phyloP scores from a whole-genome alignment of 352 stramenopile species.

The Achlya hypogyna region DNA sequence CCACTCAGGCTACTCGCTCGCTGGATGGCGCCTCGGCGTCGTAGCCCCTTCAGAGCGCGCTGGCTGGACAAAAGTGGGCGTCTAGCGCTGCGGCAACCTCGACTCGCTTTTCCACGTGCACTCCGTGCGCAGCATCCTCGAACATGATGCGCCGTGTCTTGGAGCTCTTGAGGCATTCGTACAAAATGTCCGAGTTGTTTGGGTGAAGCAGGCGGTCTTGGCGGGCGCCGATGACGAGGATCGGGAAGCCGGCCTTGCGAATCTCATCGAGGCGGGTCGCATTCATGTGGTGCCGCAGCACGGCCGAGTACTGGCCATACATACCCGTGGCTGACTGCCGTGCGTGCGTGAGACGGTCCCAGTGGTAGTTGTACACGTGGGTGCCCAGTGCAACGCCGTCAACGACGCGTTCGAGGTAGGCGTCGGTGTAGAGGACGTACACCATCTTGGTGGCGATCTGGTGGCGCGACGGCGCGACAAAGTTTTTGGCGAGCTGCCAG shows the following conservation, averaged over 20 bases:
- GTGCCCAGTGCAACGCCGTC: neutral
- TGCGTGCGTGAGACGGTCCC: neutral
- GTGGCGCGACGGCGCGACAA: neutral
- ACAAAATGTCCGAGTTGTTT: constrained; percentile 30
- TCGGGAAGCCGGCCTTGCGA: constrained; percentile 32
- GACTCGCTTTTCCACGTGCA: neutral
- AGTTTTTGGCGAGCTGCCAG: neutral
- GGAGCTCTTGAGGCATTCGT: constrained; percentile 26
- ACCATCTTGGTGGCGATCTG: neutral
- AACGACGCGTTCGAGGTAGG: neutral
- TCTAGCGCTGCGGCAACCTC: neutral
- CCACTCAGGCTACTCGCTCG: no score
- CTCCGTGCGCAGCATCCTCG: constrained; percentile 34
- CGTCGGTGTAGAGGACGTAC: neutral
- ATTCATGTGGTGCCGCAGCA: constrained; percentile 40
- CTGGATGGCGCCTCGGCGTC: no score
- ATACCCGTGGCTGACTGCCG: constrained; percentile 17
- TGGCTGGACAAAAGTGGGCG: neutral
- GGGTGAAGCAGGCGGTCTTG: constrained; percentile 40
- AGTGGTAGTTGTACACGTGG: neutral
- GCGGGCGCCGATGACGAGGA: constrained; percentile 40
- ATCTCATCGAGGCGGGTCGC: constrained; percentile 37
- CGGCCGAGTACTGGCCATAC: constrained; percentile 26
- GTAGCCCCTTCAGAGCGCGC: no score
- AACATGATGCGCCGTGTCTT: constrained; percentile 41